Evolutionary conservation across 139 green algal species (phyloP).

Genomic region (Chlamydomonas applanata): DNA sequence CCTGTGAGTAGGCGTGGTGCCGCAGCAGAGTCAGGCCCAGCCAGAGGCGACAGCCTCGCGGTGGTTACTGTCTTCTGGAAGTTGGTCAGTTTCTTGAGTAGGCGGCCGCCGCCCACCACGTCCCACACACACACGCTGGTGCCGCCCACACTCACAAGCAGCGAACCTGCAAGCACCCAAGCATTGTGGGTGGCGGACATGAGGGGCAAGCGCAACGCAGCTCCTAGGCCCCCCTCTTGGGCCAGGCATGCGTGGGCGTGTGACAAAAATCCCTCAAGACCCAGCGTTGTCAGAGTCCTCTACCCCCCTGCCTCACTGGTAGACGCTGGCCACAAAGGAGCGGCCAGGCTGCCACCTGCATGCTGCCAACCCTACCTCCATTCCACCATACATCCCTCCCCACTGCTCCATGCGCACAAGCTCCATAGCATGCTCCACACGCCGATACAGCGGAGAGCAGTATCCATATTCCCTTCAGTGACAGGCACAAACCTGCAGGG

Average conservation of each 20-base stretch:
- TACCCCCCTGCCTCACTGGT: too few species aligned
- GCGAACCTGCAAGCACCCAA: constrained; percentile 40
- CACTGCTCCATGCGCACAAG: too few species aligned
- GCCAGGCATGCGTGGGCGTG: too few species aligned
- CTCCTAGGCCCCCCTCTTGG: too few species aligned
- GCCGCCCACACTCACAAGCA: constrained; percentile 76
- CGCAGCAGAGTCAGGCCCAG: constrained; percentile 48
- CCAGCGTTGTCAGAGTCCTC: too few species aligned
- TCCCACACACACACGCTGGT: constrained; percentile 90
- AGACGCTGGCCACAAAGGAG: too few species aligned
- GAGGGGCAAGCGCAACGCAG: too few species aligned
- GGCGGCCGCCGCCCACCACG: constrained; percentile 65
- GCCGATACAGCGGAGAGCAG: neutral
- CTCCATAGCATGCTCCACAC: too few species aligned
- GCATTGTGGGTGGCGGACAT: neutral
- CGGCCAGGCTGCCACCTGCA: too few species aligned
- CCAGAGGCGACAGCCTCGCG: constrained; percentile 54
- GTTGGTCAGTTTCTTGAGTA: constrained; percentile 71
- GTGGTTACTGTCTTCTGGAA: constrained; percentile 95
- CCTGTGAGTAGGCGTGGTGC: constrained; percentile 83
- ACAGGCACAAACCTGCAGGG: constrained; percentile 46
- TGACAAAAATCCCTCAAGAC: too few species aligned
- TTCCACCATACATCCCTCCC: too few species aligned
- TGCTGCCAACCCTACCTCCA: too few species aligned
- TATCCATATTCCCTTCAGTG: neutral